Conservation (phyloP, 192 early-diverging fungal species). For the Mortierella hygrophila region DNA sequence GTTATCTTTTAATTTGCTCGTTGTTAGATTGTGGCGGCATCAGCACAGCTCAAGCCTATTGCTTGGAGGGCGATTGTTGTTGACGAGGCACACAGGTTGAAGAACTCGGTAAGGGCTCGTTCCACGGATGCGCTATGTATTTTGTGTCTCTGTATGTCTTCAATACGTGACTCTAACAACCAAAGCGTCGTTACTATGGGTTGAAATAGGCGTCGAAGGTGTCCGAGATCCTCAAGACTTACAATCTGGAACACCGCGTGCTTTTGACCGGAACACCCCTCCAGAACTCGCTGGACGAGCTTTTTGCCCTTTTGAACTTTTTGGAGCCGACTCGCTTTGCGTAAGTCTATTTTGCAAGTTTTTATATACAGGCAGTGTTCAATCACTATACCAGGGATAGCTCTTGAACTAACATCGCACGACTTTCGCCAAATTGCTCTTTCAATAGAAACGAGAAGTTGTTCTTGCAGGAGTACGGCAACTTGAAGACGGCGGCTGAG, state of each 20-base stretch:
- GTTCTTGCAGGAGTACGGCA: slow-evolving; percentile 80
- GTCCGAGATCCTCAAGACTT: slow-evolving; percentile 78
- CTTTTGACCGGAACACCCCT: slow-evolving; percentile 89
- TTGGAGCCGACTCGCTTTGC: slow-evolving; percentile 81
- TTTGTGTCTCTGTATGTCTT: neutral
- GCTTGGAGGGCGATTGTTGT: slow-evolving; percentile 80
- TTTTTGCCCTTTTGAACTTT: slow-evolving; percentile 87
- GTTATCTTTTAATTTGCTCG: slow-evolving; percentile 51
- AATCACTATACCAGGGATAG: neutral
- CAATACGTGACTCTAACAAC: neutral
- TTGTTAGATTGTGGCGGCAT: slow-evolving; percentile 71
- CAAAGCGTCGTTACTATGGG: neutral
- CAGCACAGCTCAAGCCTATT: slow-evolving; percentile 76
- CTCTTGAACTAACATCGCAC: neutral
- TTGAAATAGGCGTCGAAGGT: slow-evolving; percentile 75
- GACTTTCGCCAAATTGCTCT: neutral
- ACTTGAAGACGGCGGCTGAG: slow-evolving; percentile 76
- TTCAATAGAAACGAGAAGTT: slow-evolving; percentile 65
- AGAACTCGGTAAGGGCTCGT: slow-evolving; percentile 71
- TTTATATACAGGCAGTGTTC: no score
- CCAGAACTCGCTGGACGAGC: slow-evolving; percentile 86
- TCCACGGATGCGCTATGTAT: neutral
- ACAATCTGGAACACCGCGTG: slow-evolving; percentile 81
- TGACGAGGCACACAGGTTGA: slow-evolving; percentile 90
- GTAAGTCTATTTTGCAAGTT: slow-evolving; percentile 22